phyloP scores from a whole-genome alignment of 129 eudicot genomes.

The Artemisia argyi region DNA sequence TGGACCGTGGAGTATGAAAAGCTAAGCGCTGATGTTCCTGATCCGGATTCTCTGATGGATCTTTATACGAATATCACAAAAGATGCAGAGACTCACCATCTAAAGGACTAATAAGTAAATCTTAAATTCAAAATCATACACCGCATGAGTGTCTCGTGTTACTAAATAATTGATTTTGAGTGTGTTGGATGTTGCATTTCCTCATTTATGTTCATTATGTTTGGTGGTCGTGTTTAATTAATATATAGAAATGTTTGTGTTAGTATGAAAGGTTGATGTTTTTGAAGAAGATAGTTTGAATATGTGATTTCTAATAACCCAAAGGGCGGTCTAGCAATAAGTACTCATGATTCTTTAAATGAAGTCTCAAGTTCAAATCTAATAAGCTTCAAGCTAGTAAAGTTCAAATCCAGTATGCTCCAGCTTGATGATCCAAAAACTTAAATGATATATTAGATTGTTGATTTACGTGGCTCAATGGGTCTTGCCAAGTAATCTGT shows the following conservation, averaged over 20 bases:
- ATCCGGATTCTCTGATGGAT: neutral
- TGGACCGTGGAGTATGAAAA: conserved; percentile 6
- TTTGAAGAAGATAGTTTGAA: no score
- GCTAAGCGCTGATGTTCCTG: neutral
- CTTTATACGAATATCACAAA: neutral
- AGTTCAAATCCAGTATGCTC: no score
- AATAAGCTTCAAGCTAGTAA: no score
- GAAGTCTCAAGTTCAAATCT: no score
- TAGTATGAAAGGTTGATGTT: neutral
- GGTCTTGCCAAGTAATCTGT: no score
- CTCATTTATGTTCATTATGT: neutral
- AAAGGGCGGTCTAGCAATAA: no score
- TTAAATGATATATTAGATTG: no score
- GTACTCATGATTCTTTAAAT: no score
- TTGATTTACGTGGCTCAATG: no score
- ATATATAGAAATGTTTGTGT: neutral
- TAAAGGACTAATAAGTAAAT: neutral
- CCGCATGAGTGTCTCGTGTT: neutral
- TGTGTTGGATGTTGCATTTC: neutral
- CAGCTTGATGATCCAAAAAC: no score
- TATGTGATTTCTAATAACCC: no score
- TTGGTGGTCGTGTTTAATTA: neutral
- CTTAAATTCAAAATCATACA: neutral
- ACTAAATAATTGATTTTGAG: conserved; percentile 1
- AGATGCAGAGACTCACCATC: neutral